Percentiles rank a stretch among this genome's conserved stretches.
Conservation (phyloP, 78 protist genomes). For the Trichosphaerium sp. region DNA sequence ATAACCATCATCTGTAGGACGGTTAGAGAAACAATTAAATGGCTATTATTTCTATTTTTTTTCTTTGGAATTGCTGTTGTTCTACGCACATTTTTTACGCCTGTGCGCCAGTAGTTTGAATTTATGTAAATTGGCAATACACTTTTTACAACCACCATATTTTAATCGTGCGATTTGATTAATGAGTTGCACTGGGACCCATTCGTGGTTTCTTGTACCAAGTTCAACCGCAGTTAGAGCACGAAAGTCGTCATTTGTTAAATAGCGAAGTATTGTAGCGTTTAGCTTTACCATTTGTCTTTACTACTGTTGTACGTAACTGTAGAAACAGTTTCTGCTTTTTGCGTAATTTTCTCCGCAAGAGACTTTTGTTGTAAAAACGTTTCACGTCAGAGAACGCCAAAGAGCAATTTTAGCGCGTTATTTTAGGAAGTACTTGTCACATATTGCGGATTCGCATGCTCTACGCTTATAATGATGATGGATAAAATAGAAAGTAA, state of each 20-base stretch:
- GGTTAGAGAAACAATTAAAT: background rate
- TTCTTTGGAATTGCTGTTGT: background rate
- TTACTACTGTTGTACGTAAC: no score
- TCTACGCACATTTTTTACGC: constrained; percentile 26
- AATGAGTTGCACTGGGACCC: constrained; percentile 77
- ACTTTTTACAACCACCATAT: constrained; percentile 47
- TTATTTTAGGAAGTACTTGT: no score
- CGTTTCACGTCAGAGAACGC: no score
- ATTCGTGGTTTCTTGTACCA: constrained; percentile 89
- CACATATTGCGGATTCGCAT: no score
- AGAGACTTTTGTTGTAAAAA: no score
- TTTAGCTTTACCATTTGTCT: constrained; percentile 57
- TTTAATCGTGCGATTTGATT: constrained; percentile 65
- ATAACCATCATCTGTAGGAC: constrained; percentile 75
- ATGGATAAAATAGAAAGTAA: no score
- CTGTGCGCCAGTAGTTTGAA: constrained; percentile 77
- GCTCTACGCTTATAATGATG: no score
- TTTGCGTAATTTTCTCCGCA: no score
- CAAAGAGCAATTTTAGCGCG: no score
- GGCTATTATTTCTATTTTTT: background rate
- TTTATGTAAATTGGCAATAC: constrained; percentile 42
- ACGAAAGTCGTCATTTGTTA: constrained; percentile 77
- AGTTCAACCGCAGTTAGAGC: constrained; percentile 82
- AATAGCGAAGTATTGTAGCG: constrained; percentile 55
- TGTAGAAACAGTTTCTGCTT: no score